Percentiles rank a stretch among this genome's conserved stretches.
phyloP scores from a whole-genome alignment of 805 yeast species.

The Lachancea cidri region DNA sequence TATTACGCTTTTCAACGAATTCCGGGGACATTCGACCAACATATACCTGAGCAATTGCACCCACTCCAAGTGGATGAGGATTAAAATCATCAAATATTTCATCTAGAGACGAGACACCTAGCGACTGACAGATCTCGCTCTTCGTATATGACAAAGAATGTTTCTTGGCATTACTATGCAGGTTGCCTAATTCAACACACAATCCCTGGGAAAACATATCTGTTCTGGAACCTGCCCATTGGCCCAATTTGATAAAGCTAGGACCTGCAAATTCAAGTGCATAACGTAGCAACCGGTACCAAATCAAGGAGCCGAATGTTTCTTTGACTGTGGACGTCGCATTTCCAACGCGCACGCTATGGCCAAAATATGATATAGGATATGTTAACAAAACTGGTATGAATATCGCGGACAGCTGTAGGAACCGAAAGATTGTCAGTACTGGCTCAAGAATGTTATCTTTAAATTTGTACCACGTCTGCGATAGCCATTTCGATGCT shows the following conservation, averaged over 20 bases:
- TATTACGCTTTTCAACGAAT: slow-evolving; percentile 34
- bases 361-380: slow-evolving; percentile 49
- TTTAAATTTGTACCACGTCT: slow-evolving; percentile 38
- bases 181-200: slow-evolving; percentile 67
- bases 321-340: slow-evolving; percentile 31
- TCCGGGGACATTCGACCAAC: slow-evolving; percentile 55
- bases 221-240: slow-evolving; percentile 98
- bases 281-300: slow-evolving; percentile 64
- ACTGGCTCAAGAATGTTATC: slow-evolving; percentile 68
- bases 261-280: slow-evolving; percentile 87
- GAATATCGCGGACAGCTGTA: slow-evolving; percentile 62
- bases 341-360: slow-evolving; percentile 12
- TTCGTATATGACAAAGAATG: slow-evolving; percentile 65
- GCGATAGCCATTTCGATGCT: slow-evolving; percentile 32
- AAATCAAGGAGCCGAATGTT: slow-evolving; percentile 57
- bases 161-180: slow-evolving; percentile 79
- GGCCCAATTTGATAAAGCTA: slow-evolving; percentile 86
- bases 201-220: slow-evolving; percentile 80
- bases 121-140: slow-evolving; percentile 51
- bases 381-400: slow-evolving; percentile 59
- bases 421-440: slow-evolving; percentile 59
- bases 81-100: slow-evolving; percentile 78
- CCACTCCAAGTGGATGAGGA: slow-evolving; percentile 84
- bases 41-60: slow-evolving; percentile 97
- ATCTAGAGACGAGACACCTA: slow-evolving; percentile 50